Evolutionary conservation across 805 yeast genomes (phyloP), one percentile per base, ranked within the genome.

Genomic region (Suhomyces xylopsoci): DNA sequence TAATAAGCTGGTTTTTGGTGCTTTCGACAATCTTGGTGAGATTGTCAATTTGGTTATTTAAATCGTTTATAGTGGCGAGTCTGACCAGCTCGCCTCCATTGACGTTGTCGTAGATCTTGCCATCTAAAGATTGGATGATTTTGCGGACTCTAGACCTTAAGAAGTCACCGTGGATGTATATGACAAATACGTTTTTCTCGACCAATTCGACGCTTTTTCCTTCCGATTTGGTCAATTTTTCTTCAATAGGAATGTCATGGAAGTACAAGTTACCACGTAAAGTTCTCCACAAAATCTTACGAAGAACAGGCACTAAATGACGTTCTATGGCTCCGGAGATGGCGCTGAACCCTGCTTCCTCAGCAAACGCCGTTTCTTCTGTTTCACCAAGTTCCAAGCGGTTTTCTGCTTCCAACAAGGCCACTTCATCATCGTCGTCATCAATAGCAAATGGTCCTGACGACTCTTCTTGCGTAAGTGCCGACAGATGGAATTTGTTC

Each of bases 211-310:
- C 47, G 15, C 50, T 48, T 19, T 57, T 56, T 5, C 49, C 43
- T 25, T 50, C 52, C 24, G 36, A 25, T 25, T 58, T 50, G 8
- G 61, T 52, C 40, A 56, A 53, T 38, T 60, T 57, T 25, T 64
- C 64, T 10, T 57, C 58, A 15, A 75, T 69, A 3, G 72, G 71
- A n/a, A 66, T 60, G 51, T 74, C 79, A 55, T 70, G 68, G 56
- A 75, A 73, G 54, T 58, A 74, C 46, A 74, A 62, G 58, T 75
- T 75, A 20, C 80, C 80, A 51, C 78, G 60, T 34, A 73, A 62
- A 0, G 77, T 68, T 56, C 80, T 66, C 79, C 79, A 75, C 43
- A 75, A 60, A 32, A 75, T 71, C 24, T 69, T 71, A 45, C 79
- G 60, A 48, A 75, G 63, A 3, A 73, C 53, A 2, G 71, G 73